Evolutionary conservation across 805 yeast genomes (phyloP).

Genomic region (Hanseniaspora taiwanica): DNA sequence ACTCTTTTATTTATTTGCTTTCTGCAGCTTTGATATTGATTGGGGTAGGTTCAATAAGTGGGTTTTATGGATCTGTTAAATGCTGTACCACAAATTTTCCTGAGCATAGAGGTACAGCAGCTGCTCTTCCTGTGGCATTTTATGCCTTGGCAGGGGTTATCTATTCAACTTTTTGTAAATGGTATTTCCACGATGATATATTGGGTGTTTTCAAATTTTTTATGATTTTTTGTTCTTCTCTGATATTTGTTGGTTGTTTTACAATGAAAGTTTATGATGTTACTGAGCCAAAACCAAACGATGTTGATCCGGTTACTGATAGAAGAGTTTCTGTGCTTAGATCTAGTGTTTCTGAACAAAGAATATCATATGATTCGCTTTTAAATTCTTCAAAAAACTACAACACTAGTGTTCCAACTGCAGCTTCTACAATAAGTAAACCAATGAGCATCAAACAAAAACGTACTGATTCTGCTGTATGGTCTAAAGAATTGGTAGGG

Average conservation of each 20-base stretch:
- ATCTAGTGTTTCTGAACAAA: background rate
- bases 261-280: conserved; percentile 12
- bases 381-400: background rate
- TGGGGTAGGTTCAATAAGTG: conserved; percentile 55
- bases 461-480: conserved; percentile 12
- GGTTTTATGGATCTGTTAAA: conserved; percentile 43
- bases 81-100: conserved; percentile 49
- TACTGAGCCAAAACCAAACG: background rate
- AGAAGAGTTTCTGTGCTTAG: background rate
- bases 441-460: conserved; percentile 10
- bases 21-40: conserved; percentile 36
- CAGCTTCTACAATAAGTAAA: conserved; percentile 3
- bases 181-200: conserved; percentile 38
- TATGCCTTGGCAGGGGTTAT: conserved; percentile 62
- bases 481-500: conserved; percentile 16
- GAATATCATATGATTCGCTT: background rate
- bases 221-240: conserved; percentile 32
- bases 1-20: conserved; percentile 29
- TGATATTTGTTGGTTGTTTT: conserved; percentile 23
- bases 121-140: conserved; percentile 52
- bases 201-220: conserved; percentile 44
- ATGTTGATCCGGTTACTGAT: background rate
- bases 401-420: background rate
- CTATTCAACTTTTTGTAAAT: conserved; percentile 44
- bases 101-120: conserved; percentile 54